These are phyloP conservation scores for Rhizopogon sp. DNA, from an alignment of 768 basidiomycete genomes.

Conservation along the genomic window DNA sequence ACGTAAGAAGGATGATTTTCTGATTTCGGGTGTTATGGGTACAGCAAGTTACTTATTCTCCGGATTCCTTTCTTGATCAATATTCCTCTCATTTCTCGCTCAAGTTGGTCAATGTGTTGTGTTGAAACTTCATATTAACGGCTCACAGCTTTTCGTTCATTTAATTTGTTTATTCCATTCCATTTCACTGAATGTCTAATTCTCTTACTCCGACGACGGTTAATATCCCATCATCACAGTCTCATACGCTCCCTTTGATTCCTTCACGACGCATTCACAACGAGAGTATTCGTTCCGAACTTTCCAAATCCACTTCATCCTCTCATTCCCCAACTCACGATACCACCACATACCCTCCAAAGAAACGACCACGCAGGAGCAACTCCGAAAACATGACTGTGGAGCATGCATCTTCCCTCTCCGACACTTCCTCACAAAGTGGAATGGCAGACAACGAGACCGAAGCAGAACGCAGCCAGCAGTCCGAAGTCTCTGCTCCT, in stretches of 20 bases:
- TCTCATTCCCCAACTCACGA: not conserved
- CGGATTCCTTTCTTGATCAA: not conserved
- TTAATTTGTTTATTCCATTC: conserved; percentile 19
- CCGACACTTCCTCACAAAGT: conserved; percentile 45
- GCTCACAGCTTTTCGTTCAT: conserved; percentile 13
- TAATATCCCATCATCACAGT: conserved; percentile 18
- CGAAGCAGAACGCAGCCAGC: conserved; percentile 39
- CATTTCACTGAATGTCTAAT: conserved; percentile 18
- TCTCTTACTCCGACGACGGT: conserved; percentile 12
- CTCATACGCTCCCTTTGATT: conserved; percentile 6
- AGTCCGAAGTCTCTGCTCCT: conserved; percentile 32
- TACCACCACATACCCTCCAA: not conserved
- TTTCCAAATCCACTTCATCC: not conserved
- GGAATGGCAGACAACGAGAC: conserved; percentile 58
- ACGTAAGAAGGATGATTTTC: not conserved
- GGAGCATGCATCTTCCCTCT: conserved; percentile 21
- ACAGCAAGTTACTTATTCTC: not conserved
- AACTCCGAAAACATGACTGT: conserved; percentile 15
- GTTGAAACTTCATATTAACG: conserved; percentile 5
- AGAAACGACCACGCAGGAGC: conserved; percentile 15
- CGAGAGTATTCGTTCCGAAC: conserved; percentile 8
- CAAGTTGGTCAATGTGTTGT: conserved; percentile 10
- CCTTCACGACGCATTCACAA: conserved; percentile 17
- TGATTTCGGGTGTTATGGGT: not conserved
- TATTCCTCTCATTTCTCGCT: not conserved